phyloP scores from a whole-genome alignment of 2,329 filamentous ascomycete genomes.

The Coniochaeta prunicola region DNA sequence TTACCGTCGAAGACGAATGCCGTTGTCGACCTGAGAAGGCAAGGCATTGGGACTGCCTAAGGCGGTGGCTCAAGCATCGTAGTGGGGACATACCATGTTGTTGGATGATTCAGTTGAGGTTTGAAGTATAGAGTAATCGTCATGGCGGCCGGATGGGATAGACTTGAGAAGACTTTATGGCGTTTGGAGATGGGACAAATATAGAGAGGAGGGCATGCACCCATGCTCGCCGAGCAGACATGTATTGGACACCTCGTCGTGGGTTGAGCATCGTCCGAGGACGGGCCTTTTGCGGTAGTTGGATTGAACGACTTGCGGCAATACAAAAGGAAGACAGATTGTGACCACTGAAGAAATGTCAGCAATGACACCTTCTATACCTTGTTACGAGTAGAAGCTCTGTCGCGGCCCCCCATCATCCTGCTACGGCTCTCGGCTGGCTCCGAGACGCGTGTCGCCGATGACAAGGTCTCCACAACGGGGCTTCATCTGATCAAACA shows the following conservation, averaged over 20 bases:
- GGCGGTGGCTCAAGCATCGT: background rate
- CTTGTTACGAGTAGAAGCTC: background rate
- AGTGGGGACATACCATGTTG: background rate
- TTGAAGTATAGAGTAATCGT: background rate
- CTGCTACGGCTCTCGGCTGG: background rate
- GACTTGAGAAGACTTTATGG: background rate
- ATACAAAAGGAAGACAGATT: background rate
- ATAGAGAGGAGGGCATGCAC: background rate
- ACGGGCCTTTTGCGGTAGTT: background rate
- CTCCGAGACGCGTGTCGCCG: background rate
- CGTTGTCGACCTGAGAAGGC: conserved; percentile 21
- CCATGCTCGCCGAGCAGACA: background rate
- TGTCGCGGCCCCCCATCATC: background rate
- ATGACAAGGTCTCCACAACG: too few relatives aligned
- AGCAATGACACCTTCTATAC: background rate
- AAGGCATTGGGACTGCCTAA: conserved; percentile 27
- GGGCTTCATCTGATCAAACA: too few relatives aligned
- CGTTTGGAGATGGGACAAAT: background rate
- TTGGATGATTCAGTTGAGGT: background rate
- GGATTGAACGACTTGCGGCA: background rate
- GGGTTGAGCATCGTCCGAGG: background rate
- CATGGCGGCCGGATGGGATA: background rate
- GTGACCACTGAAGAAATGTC: background rate
- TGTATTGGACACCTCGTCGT: background rate
- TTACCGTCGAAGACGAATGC: conserved; percentile 6